These are phyloP conservation scores for Trichoderma guizhouense DNA, from an alignment of 2,329 filamentous ascomycete species.

Conservation along the genomic window DNA sequence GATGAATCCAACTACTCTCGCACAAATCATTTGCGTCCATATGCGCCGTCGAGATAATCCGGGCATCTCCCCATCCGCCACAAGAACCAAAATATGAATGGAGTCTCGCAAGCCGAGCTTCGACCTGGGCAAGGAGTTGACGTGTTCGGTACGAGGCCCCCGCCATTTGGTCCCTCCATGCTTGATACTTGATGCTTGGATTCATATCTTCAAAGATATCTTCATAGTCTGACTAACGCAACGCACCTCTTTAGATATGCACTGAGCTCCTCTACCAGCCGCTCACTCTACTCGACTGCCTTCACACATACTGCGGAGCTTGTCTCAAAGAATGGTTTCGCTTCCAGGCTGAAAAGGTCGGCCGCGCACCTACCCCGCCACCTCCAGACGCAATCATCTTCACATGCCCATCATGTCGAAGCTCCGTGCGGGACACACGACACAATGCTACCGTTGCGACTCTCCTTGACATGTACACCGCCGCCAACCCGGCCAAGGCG, in stretches of 20 bases:
- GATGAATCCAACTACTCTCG: neutral
- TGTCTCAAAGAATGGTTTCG: conserved; percentile 96
- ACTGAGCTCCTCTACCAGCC: conserved; percentile 92
- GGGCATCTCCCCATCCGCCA: neutral
- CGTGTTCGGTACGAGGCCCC: conserved; percentile 71
- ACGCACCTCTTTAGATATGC: conserved; percentile 68
- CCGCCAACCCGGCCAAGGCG: conserved; percentile 72
- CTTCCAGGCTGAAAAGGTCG: conserved; percentile 66
- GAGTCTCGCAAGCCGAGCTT: conserved; percentile 50
- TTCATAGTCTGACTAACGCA: too few relatives aligned
- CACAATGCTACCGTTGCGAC: conserved; percentile 90
- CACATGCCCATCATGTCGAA: conserved; percentile 91
- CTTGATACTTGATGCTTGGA: too few relatives aligned
- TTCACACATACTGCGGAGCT: conserved; percentile 93
- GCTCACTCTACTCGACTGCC: conserved; percentile 84
- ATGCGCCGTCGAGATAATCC: neutral
- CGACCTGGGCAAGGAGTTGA: conserved; percentile 90
- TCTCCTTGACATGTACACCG: conserved; percentile 81
- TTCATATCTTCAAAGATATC: too few relatives aligned
- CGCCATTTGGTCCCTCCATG: neutral
- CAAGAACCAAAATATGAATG: conserved; percentile 40
- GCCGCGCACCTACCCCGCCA: conserved; percentile 48
- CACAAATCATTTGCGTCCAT: neutral
- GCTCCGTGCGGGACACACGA: conserved; percentile 77
- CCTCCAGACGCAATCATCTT: conserved; percentile 54